Conservation (phyloP, 2,329 filamentous ascomycete species). For the Alternaria arbusti region DNA sequence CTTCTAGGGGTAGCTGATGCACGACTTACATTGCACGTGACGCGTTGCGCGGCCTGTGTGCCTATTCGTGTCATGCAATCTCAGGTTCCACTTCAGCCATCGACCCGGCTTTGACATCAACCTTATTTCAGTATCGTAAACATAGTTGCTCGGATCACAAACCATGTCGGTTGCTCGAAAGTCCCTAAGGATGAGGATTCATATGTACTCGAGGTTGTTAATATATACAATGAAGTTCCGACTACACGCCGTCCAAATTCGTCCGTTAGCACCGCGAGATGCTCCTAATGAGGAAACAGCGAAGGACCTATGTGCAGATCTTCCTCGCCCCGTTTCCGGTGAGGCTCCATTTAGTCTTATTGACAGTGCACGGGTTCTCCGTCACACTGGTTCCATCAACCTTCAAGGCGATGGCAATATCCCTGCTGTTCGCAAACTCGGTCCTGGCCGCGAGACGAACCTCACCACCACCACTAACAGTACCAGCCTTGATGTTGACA, state of each 20-base stretch:
- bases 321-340: conserved; percentile 51
- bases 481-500: conserved; percentile 58
- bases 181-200: not conserved
- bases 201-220: not conserved
- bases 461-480: conserved; percentile 62
- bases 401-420: conserved; percentile 58
- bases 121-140: not conserved
- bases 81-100: not conserved
- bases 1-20: not conserved
- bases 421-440: conserved; percentile 62
- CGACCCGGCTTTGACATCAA: not conserved
- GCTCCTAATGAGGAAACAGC: not conserved
- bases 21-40: not conserved
- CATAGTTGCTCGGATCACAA: not conserved
- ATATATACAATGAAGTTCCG: conserved; percentile 1
- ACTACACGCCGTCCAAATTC: not conserved
- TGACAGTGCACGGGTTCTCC: conserved; percentile 62
- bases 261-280: not conserved
- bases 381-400: conserved; percentile 60
- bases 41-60: not conserved
- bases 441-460: conserved; percentile 60
- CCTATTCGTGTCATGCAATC: not conserved
- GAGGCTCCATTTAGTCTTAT: conserved; percentile 57
- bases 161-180: not conserved
- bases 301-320: conserved; percentile 22